Percentiles rank a stretch among this genome's conserved stretches.
These are phyloP conservation scores for Bonia amplexicaulis DNA, from an alignment of 176 grass and related monocot genomes.

Conservation along the genomic window DNA sequence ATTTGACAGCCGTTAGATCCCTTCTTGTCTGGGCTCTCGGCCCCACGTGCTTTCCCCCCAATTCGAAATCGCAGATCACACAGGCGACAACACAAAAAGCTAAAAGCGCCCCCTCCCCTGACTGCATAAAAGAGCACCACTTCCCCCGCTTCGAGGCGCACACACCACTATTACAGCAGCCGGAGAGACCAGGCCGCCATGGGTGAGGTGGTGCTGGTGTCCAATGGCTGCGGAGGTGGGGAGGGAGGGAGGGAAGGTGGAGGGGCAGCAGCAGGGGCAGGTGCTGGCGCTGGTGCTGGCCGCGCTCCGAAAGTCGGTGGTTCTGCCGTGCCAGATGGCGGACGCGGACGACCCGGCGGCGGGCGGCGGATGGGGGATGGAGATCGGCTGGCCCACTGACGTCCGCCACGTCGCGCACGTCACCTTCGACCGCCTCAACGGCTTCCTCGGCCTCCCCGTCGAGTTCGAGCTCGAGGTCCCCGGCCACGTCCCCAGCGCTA, in stretches of 20 bases:
- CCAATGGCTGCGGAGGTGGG: slow-evolving; percentile 21
- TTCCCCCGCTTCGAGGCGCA: slow-evolving; percentile 28
- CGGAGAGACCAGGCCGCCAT: slow-evolving; percentile 10
- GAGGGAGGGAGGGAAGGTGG: slow-evolving; percentile 12
- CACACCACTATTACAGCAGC: not conserved
- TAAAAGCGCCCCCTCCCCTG: not conserved
- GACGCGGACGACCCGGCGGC: slow-evolving; percentile 19
- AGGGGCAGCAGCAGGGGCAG: slow-evolving; percentile 41
- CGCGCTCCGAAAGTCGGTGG: slow-evolving; percentile 60
- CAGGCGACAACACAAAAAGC: slow-evolving; percentile 3
- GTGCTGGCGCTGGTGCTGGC: slow-evolving; percentile 49
- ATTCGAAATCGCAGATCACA: slow-evolving; percentile 26
- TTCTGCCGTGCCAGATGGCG: slow-evolving; percentile 53
- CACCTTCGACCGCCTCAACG: slow-evolving; percentile 92
- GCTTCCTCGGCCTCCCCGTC: slow-evolving; percentile 87
- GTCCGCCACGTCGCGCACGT: slow-evolving; percentile 93
- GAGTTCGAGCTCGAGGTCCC: slow-evolving; percentile 89
- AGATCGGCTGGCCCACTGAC: slow-evolving; percentile 85
- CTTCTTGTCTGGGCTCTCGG: not conserved
- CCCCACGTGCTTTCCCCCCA: not conserved
- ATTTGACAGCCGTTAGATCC: slow-evolving; percentile 32
- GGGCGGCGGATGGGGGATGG: slow-evolving; percentile 42
- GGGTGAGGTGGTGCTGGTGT: slow-evolving; percentile 37
- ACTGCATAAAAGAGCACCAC: not conserved
- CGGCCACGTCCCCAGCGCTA: slow-evolving; percentile 71